Conservation (phyloP, 2,329 filamentous ascomycete species). For the Neospermospora avenae region DNA sequence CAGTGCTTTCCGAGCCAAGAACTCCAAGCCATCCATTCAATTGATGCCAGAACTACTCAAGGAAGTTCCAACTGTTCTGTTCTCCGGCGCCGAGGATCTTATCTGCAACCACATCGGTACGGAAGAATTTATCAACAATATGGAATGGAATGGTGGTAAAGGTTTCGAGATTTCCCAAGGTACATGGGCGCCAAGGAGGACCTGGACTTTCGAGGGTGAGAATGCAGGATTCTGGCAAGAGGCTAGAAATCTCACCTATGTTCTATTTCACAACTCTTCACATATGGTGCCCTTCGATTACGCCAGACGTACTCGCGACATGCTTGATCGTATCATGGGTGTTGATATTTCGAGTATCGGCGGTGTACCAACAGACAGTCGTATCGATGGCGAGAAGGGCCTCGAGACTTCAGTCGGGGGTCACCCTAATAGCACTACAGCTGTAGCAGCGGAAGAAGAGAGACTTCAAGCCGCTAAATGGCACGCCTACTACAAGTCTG, state of each 20-base stretch:
- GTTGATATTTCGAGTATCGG: conserved; percentile 90
- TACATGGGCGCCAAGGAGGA: conserved; percentile 84
- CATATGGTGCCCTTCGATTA: conserved; percentile 99
- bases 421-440: conserved; percentile 64
- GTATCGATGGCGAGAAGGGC: conserved; percentile 68
- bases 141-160: conserved; percentile 87
- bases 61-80: conserved; percentile 76
- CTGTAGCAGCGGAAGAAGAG: conserved; percentile 59
- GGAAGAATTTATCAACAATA: conserved; percentile 82
- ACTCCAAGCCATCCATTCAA: conserved; percentile 69
- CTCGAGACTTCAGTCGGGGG: conserved; percentile 63
- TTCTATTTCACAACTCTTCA: conserved; percentile 90
- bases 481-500: conserved; percentile 69
- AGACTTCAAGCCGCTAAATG: conserved; percentile 65
- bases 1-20: conserved; percentile 62
- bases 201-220: conserved; percentile 92
- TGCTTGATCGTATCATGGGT: conserved; percentile 94
- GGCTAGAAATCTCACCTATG: conserved; percentile 91
- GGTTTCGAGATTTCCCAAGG: conserved; percentile 87
- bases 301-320: conserved; percentile 81
- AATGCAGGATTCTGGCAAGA: conserved; percentile 89
- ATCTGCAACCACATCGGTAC: conserved; percentile 98
- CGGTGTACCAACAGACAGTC: conserved; percentile 63
- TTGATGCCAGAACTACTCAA: conserved; percentile 76
- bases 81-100: conserved; percentile 89